Evolutionary conservation across 805 yeast genomes (phyloP).

Genomic region (Isabelozyma pseudorhagii): DNA sequence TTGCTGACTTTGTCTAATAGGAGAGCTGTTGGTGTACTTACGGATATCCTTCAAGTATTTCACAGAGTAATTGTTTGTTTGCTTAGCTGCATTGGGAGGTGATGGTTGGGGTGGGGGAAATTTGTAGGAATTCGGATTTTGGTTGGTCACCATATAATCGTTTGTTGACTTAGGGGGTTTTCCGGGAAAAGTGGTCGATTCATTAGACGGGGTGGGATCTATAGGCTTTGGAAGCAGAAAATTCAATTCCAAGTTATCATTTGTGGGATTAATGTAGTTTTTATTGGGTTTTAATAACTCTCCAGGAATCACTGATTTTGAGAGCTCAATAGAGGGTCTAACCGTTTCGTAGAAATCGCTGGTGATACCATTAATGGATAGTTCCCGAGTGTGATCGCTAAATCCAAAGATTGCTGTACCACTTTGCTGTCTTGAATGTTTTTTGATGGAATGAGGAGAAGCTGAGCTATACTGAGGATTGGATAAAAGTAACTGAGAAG

Average conservation of each 20-base stretch:
- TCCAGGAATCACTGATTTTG: slow-evolving; percentile 32
- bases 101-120: slow-evolving; percentile 48
- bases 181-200: slow-evolving; percentile 3
- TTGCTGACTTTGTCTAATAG: not conserved
- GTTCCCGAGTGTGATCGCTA: slow-evolving; percentile 57
- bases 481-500: not conserved
- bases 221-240: slow-evolving; percentile 18
- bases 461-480: slow-evolving; percentile 22
- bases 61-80: slow-evolving; percentile 32
- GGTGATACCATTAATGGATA: slow-evolving; percentile 54
- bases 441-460: slow-evolving; percentile 26
- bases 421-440: slow-evolving; percentile 61
- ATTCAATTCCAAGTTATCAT: slow-evolving; percentile 10
- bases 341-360: slow-evolving; percentile 17
- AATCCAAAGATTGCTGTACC: slow-evolving; percentile 84
- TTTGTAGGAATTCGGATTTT: slow-evolving; percentile 48
- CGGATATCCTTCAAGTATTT: slow-evolving; percentile 38
- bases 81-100: slow-evolving; percentile 1
- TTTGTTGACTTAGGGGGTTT: slow-evolving; percentile 6
- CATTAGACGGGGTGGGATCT: slow-evolving; percentile 6
- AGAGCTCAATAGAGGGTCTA: slow-evolving; percentile 18
- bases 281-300: slow-evolving; percentile 19
- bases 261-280: slow-evolving; percentile 1
- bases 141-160: slow-evolving; percentile 49
- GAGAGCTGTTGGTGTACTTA: not conserved